Evolutionary conservation across 2,329 filamentous ascomycete species (phyloP), one percentile per base, ranked within the genome.

Genomic region (Trichoderma cornu-damae): DNA sequence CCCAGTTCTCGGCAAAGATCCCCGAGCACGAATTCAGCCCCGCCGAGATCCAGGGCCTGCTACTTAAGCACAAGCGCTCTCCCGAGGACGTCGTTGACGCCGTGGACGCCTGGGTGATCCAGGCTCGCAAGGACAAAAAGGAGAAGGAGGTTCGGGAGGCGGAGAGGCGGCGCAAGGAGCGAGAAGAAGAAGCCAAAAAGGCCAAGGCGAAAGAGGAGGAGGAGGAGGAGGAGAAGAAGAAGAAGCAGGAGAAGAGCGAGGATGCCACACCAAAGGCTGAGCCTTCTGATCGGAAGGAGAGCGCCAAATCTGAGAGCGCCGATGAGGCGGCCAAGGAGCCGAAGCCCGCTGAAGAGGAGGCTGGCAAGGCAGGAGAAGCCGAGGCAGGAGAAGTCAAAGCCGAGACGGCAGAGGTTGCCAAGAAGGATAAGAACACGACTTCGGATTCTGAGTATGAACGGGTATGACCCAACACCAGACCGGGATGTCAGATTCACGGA

Each of bases 41-140:
- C 0, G 82, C 82, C 5, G 81, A 85, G 68, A 75, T 85, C 4
- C 82, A 85, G 66, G 82, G 82, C 4, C 78, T 78, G 56, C 72
- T 85, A 48, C 72, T 85, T 60, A 77, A 76, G 64, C 70, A 84
- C 64, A 85, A 85, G 73, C 75, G 76, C 8, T 69, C 75, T 56
- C 77, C 81, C 0, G 70, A 75, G 34, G 73, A 67, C 0, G 82
- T 79, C 0, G 70, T 84, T 3, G 74, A 70, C 6, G 72, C 69
- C 2, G 71, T 75, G 0, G 76, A 75, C 11, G 70, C 72, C 8
- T 85, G 82, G 77, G 72, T 83, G 0, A 66, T 71, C 24, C 74
- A 76, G 57, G 77, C 75, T 32, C 70, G 79, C 35, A 75, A 74
- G 64, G 78, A 78, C 62, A 79, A 77, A 69, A 74, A 74, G 63